phyloP scores from a whole-genome alignment of 1,139 yeast genomes.

The Scheffersomyces insectosa region DNA sequence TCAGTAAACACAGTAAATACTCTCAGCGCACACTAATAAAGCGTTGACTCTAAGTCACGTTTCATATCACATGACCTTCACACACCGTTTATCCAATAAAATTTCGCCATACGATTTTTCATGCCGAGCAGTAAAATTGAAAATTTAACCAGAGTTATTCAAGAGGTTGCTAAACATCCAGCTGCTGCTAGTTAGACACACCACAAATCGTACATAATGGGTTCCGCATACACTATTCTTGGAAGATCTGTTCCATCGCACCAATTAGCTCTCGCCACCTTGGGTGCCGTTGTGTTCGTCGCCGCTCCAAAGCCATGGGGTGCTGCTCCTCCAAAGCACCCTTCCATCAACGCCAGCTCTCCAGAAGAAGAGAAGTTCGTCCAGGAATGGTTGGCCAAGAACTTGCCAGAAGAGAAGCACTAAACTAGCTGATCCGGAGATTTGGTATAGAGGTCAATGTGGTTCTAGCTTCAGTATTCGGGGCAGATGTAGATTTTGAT shows the following conservation, averaged over 20 bases:
- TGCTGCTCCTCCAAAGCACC: constrained; percentile 53
- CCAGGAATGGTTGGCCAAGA: constrained; percentile 43
- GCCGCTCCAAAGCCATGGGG: constrained; percentile 76
- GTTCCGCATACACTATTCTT: constrained; percentile 74
- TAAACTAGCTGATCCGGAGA: constrained; percentile 12
- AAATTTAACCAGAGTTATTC: too few relatives aligned
- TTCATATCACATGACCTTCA: too few relatives aligned
- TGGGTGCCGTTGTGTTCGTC: constrained; percentile 58
- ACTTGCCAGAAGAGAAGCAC: constrained; percentile 34
- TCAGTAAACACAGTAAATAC: too few relatives aligned
- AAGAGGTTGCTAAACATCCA: too few relatives aligned
- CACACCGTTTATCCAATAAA: too few relatives aligned
- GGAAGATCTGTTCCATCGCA: constrained; percentile 79
- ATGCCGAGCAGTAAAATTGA: too few relatives aligned
- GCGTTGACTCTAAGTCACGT: too few relatives aligned
- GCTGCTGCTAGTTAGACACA: too few relatives aligned
- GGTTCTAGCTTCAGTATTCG: too few relatives aligned
- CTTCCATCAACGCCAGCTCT: constrained; percentile 73
- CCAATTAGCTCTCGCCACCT: constrained; percentile 67
- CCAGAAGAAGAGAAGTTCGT: constrained; percentile 86
- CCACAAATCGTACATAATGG: constrained; percentile 47
- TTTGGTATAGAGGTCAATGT: constrained; percentile 3
- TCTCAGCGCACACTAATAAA: too few relatives aligned
- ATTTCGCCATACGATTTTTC: too few relatives aligned
- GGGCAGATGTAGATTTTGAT: neutral